Evolutionary conservation across 345 rosid species (phyloP).

Genomic region (Citrus australasica): DNA sequence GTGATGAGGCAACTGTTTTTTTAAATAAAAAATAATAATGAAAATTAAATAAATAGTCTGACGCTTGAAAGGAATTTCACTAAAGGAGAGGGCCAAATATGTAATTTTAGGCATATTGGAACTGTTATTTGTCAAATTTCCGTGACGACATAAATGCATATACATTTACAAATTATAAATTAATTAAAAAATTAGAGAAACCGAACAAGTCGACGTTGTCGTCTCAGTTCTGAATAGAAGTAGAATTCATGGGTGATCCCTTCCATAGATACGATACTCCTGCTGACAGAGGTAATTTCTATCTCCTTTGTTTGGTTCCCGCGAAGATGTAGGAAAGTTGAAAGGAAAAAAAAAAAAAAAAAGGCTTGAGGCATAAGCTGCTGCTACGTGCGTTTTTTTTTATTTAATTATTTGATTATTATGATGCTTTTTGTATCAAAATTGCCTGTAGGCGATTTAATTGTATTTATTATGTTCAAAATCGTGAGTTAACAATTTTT

Average conservation of each 20-base stretch:
- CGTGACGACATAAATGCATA: too few species aligned
- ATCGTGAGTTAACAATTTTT: too few species aligned
- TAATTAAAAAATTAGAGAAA: neutral
- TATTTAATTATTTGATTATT: neutral
- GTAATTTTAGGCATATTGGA: too few species aligned
- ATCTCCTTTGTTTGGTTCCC: neutral
- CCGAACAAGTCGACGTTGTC: neutral
- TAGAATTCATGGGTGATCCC: slow-evolving; percentile 29
- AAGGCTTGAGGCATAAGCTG: neutral
- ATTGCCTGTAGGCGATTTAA: neutral
- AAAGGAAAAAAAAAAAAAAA: neutral
- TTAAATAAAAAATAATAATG: too few species aligned
- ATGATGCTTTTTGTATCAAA: neutral
- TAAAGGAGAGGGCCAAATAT: too few species aligned
- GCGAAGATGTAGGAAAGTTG: neutral
- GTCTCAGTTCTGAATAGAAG: neutral
- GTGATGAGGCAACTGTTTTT: too few species aligned
- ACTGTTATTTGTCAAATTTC: too few species aligned
- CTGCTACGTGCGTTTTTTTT: neutral
- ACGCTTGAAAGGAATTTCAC: too few species aligned
- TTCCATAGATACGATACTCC: slow-evolving; percentile 30
- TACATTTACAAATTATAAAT: too few species aligned
- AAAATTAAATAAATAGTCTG: too few species aligned
- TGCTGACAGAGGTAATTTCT: slow-evolving; percentile 26
- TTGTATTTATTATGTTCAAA: neutral